Evolutionary conservation across 2,329 filamentous ascomycete species (phyloP), one percentile per base, ranked within the genome.

Genomic region (Fusarium musae): DNA sequence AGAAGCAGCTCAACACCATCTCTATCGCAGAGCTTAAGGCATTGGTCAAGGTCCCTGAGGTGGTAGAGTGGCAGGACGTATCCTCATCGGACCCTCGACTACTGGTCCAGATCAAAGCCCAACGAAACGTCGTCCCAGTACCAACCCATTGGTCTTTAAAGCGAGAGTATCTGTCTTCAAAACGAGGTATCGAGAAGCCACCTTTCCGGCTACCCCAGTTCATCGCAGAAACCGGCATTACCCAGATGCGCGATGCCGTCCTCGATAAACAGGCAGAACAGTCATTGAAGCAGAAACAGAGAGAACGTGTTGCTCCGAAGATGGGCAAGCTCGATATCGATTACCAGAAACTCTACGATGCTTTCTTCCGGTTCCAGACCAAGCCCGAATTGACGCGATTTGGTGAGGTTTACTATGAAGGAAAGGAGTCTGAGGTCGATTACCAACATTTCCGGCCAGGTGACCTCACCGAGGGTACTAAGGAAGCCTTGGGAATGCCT

Each of bases 331-430:
- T 99, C 57, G 96, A 99, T 81, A 98, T 99, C 75, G 96, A 99
- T 83, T 99, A 99, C 82, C 94, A 97, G 80, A 98, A 96, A 82
- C 90, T 98, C 61, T 98, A 98, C 84, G 96, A 98, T 80, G 96
- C 96, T 8, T 99, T 99, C 86, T 99, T 99, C 87, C 91, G 95
- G 67, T 97, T 97, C 80, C 96, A 99, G 84, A 97, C 94, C 44
- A 99, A 99, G 83, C 96, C 96, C 1, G 92, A 95, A 76, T 85
- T 99, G 72, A 98, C 96, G 37, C 90, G 95, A 47, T 99, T 97
- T 77, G 96, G 96, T 44, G 96, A 99, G 82, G 95, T 99, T n/a
- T 99, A 99, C 83, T 98, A 98, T 81, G 96, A 99, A 83, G 96
- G 96, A 80, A 99, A 99, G 82, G 96, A 99, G 81, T 96, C 94